A percentile compares a stretch with the other conserved stretches of the same genome.
Evolutionary conservation across 441 rosid genomes (phyloP).

Genomic region (Metrosideros polymorpha): DNA sequence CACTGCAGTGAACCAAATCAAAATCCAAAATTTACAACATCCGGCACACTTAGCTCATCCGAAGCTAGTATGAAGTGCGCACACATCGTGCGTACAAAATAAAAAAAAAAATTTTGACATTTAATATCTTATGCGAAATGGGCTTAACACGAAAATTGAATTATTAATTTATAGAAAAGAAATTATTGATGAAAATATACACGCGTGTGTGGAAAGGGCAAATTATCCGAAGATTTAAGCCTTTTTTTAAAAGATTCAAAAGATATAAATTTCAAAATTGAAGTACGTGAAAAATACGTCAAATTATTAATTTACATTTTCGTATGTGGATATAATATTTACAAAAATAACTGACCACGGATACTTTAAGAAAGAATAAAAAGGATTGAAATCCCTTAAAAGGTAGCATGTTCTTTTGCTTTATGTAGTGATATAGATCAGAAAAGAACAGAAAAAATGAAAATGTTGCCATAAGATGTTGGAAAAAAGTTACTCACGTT

Average conservation of each 20-base stretch:
- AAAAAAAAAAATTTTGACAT: too few relatives aligned
- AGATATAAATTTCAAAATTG: neutral
- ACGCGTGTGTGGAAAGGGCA: too few relatives aligned
- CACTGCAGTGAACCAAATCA: neutral
- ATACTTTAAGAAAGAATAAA: neutral
- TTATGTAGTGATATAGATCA: neutral
- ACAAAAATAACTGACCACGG: neutral
- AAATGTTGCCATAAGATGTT: neutral
- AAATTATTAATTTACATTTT: neutral
- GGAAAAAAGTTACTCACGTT: neutral
- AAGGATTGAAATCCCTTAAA: neutral
- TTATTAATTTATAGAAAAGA: neutral
- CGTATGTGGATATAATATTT: neutral
- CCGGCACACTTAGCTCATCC: neutral
- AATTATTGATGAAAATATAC: neutral
- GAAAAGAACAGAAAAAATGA: neutral
- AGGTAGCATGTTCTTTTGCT: neutral
- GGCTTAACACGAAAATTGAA: neutral
- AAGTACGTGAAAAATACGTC: neutral
- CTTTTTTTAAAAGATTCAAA: neutral
- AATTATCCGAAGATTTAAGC: neutral
- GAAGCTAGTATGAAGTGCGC: neutral
- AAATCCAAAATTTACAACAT: neutral
- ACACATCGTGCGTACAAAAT: neutral
- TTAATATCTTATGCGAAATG: neutral